Base-by-base conservation (phyloP, 768 basidiomycete species). In the Tulasnella sp. region DNA sequence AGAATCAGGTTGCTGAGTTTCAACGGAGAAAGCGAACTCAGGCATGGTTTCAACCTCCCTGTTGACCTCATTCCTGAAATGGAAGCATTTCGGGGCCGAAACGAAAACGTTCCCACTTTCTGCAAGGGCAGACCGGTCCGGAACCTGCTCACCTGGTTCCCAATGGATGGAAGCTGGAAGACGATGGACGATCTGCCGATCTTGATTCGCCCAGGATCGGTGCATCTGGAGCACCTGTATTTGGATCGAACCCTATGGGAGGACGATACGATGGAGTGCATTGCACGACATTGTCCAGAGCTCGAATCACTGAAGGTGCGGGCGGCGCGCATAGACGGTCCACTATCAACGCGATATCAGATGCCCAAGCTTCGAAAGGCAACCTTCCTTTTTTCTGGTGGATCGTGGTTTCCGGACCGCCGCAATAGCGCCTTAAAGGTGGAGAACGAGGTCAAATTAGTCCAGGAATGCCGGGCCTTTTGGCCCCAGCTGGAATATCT, bases 261-360 rank as follows among this genome's bases (percentile, higher is more conserved):
- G 29, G 55, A 57, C 3, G 55, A 29, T n/a, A 44, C 44, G 15
- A 44, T 44, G 44, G 44, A 13, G 15, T 44, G 15, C 16, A 67
- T 67, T 3, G 26, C 61, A 29, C 61, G 61, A 5, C 61, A 67
- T 26, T 67, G 61, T 29, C 61, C 61, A 13, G 26, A 67, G 29
- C 61, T 67, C 15, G 32, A 13, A 35, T 67, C 61, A 13, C 18
- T 67, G 23, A 51, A n/a, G 93, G 91, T 26, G 0, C 23, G 23
- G 23, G 51, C 20, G 11, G 23, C 4, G 29, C 11, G 10, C 23
- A n/a, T 20, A n/a, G 10, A n/a, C 51, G 51, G 51, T 7, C 5
- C 51, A 51, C n/a, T 51, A 51, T 23, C 51, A 20, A 51, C 51
- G n/a, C 51, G 51, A 0, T 23, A n/a, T n/a, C 23, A 20, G 0